Evolutionary conservation across 1,284 basidiomycete species (phyloP), one percentile per base, ranked within the genome.

Genomic region (Mycena citricolor): DNA sequence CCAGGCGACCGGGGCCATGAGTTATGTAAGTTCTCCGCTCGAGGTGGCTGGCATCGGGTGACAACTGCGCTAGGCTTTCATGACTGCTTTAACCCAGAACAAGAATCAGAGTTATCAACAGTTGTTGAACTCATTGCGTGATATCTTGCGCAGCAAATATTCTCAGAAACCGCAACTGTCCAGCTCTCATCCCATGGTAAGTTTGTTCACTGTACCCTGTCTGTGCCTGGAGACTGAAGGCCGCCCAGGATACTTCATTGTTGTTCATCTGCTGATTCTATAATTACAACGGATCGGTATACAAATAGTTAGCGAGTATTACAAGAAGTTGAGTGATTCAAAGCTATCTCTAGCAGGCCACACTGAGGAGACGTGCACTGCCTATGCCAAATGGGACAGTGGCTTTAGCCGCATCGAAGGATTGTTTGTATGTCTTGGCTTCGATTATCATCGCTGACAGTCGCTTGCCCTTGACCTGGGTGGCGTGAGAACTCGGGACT

Each of bases 1-100:
- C 2, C 70, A 76, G 42, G 91, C 86, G 4, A 92, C 90, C 1
- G 94, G 94, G 32, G 91, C 91, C 2, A 94, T 94, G 91, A 86
- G 80, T 61, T 81, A 74, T 56, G 83, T 86, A 54, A 35, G 79
- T 70, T 39, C 1, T 16, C 34, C 32, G 11, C 12, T 17, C 14
- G n/a, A 13, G 17, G 14, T 39, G 36, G 44, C n/a, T n/a, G n/a
- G n/a, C n/a, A n/a, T n/a, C n/a, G n/a, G n/a, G n/a, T n/a, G n/a
- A n/a, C n/a, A 14, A 21, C 21, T 29, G 32, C 32, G 34, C 1
- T 44, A 84, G 90, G 94, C 86, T 23, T 91, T 92, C 63, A 83
- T 88, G 50, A 65, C 73, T 19, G 73, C 74, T 6, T 69, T 91
- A 32, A 69, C 76, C 81, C 61, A 53, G 72, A 83, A 86, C 59